Percentiles rank a stretch among this genome's conserved stretches.
phyloP scores from a whole-genome alignment of 2,329 filamentous ascomycete species.

The Pseudocercospora fijiensis region DNA sequence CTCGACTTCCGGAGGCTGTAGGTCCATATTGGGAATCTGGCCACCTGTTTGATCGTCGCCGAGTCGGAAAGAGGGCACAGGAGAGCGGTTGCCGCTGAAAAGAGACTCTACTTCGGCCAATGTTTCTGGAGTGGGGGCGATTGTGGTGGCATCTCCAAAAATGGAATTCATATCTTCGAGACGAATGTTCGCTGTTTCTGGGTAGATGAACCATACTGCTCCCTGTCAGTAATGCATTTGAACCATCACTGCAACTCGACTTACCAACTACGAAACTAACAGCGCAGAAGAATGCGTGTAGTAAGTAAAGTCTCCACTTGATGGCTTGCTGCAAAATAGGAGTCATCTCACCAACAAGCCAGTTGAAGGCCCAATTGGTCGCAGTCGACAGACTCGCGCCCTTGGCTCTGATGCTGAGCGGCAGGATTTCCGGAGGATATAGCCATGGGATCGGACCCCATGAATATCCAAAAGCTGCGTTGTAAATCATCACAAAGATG shows the following conservation, averaged over 20 bases:
- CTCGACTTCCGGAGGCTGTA: conserved; percentile 70
- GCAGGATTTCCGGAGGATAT: conserved; percentile 97
- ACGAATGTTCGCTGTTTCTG: conserved; percentile 91
- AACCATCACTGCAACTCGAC: conserved; percentile 40
- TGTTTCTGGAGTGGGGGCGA: conserved; percentile 74
- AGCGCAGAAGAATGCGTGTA: conserved; percentile 96
- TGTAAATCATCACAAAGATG: conserved; percentile 96
- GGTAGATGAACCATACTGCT: conserved; percentile 93
- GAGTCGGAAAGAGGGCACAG: conserved; percentile 73
- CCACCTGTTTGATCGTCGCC: conserved; percentile 43
- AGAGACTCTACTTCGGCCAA: conserved; percentile 79
- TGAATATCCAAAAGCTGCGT: conserved; percentile 92
- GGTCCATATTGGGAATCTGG: conserved; percentile 72
- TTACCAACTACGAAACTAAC: conserved; percentile 93
- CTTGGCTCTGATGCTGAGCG: conserved; percentile 93
- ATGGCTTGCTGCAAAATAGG: conserved; percentile 90
- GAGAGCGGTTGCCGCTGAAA: conserved; percentile 70
- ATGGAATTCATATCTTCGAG: conserved; percentile 95
- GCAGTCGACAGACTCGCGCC: conserved; percentile 94
- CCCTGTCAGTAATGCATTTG: conserved; percentile 11
- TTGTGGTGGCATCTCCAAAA: conserved; percentile 88
- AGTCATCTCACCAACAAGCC: conserved; percentile 92
- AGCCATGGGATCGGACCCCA: conserved; percentile 99
- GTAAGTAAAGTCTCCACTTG: conserved; percentile 86
- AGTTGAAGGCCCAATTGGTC: conserved; percentile 98